Conservation (phyloP, 176 grass and related monocot genomes). For the Paspalum notatum region DNA sequence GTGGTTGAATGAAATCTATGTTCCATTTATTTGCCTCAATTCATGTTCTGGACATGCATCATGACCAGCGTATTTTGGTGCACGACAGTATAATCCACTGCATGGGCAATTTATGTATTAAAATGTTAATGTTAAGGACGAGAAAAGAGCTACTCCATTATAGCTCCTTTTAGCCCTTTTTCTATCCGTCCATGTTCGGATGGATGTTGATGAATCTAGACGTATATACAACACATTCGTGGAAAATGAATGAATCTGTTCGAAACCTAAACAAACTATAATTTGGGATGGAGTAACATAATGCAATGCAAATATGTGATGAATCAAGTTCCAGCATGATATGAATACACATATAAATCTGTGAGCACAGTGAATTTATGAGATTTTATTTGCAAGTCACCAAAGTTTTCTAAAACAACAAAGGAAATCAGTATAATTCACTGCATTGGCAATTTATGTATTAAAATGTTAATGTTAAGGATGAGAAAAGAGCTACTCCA, state of each 20-base stretch:
- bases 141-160: background rate
- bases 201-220: too few relatives aligned
- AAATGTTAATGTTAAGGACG: background rate
- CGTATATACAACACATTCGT: too few relatives aligned
- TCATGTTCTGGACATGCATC: background rate
- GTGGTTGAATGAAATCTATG: background rate
- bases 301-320: background rate
- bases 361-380: background rate
- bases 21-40: conserved; percentile 4
- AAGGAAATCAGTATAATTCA: background rate
- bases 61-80: background rate
- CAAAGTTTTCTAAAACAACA: background rate
- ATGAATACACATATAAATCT: background rate
- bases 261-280: too few relatives aligned
- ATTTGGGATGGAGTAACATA: background rate
- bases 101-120: background rate
- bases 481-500: too few relatives aligned
- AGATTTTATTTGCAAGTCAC: background rate
- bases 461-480: background rate
- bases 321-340: background rate
- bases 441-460: background rate
- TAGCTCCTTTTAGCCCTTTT: too few relatives aligned
- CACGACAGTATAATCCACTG: background rate
- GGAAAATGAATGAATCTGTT: too few relatives aligned
- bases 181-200: too few relatives aligned